These are phyloP conservation scores for Melocanna baccifera DNA, from an alignment of 176 grass and related monocot species.

Conservation along the genomic window DNA sequence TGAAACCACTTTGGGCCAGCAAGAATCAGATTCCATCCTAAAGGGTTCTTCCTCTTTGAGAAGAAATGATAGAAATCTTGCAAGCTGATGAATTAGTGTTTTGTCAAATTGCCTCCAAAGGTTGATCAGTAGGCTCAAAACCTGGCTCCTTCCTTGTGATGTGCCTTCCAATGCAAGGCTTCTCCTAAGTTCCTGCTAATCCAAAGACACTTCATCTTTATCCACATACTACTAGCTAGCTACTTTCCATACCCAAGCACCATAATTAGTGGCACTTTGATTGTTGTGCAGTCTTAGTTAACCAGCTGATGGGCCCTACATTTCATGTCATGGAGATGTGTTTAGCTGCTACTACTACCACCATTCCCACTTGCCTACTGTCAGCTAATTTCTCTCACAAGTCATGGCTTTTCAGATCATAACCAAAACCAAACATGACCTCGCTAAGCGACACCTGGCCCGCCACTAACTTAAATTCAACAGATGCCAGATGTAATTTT, in stretches of 20 bases:
- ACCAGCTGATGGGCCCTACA: background rate
- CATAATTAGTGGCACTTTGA: slow-evolving; percentile 35
- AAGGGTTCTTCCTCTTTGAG: background rate
- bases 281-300: slow-evolving; percentile 26
- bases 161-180: slow-evolving; percentile 28
- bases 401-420: background rate
- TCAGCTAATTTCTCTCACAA: background rate
- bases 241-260: slow-evolving; percentile 11
- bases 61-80: slow-evolving; percentile 1
- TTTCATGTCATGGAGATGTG: slow-evolving; percentile 5
- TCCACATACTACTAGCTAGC: slow-evolving; percentile 5
- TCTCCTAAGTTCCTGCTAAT: slow-evolving; percentile 16
- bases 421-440: background rate
- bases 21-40: background rate
- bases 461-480: background rate
- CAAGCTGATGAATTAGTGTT: background rate
- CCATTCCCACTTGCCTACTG: background rate
- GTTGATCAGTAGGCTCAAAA: slow-evolving; percentile 21
- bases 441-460: background rate
- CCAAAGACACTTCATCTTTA: background rate
- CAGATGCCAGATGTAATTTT: background rate
- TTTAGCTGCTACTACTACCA: slow-evolving; percentile 1
- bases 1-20: background rate
- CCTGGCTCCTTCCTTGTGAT: background rate
- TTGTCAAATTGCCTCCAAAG: slow-evolving; percentile 24